Base-by-base conservation (phyloP, 441 rosid species). In the Breynia disticha region DNA sequence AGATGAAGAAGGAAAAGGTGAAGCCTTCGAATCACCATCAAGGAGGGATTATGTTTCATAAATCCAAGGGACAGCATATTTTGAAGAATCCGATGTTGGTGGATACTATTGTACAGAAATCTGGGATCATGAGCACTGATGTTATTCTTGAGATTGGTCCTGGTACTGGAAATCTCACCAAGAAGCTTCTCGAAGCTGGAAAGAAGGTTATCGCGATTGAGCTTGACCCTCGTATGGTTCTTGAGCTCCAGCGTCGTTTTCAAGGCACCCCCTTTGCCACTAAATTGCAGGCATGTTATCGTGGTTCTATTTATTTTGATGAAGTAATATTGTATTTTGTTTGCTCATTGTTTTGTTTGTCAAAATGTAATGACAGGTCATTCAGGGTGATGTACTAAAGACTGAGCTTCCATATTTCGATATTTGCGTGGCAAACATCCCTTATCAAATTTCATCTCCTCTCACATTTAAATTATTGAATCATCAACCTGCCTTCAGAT, bases 181-280 rank as follows among this genome's bases (percentile, higher is more conserved):
- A 77, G 77, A 90, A 87, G 78, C 97, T 90, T 59, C 78, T 90
- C 4, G 90, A 87, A 66, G 90, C 83, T 35, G 95, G 96, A 4
- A 87, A 90, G 63, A 67, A 62, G 71, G 95, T 84, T 45, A 71
- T 84, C 63, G 97, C 97, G 20, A 69, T 90, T 19, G 97, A 90
- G 59, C 78, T 90, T 20, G 97, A 90, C 56, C 61, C 87, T 22
- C 95, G 96, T 32, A 87, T 90, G 97, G 91, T 90, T 63, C 97
- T 81, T 51, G 93, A 90, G 73, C 85, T 90, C 50, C 72, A 81
- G 46, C 97, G 91, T 58, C 83, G 96, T 10, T 90, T 90, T 60
- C 96, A 84, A 70, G 95, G 90, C 28, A 82, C 90, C 51, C 81
- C 86, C 10, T 72, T 54, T 5, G 71, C 91, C 17, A 72, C 48